Conservation (phyloP, 345 rosid genomes). For the Firmiana major region DNA sequence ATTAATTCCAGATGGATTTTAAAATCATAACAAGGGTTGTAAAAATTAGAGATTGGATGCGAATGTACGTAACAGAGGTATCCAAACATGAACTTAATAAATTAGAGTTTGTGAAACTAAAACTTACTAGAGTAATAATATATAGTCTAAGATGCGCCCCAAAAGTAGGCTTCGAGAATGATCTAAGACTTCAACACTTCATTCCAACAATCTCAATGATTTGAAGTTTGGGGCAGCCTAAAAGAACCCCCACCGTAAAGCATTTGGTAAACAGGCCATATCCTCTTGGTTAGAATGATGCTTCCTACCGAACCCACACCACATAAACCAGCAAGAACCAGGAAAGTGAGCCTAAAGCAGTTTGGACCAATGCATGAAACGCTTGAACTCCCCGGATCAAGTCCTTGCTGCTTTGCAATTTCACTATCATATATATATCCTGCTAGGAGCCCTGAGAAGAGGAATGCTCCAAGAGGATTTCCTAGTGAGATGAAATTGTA, state of each 20-base stretch:
- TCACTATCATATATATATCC: conserved; percentile 55
- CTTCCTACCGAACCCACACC: conserved; percentile 42
- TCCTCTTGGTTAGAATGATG: conserved; percentile 39
- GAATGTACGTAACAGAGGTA: no score
- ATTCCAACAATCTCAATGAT: background rate
- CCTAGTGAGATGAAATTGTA: conserved; percentile 58
- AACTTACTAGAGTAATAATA: background rate
- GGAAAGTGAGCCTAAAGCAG: conserved; percentile 66
- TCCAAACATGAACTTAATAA: no score
- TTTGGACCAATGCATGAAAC: conserved; percentile 51
- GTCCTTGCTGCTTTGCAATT: conserved; percentile 48
- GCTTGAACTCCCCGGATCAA: conserved; percentile 23
- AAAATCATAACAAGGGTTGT: no score
- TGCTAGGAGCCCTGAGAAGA: conserved; percentile 62
- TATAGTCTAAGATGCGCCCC: background rate
- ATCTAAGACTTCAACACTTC: conserved; percentile 11
- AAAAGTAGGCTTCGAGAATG: background rate
- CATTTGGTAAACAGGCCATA: conserved; percentile 57
- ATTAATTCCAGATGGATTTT: background rate
- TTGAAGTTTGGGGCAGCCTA: conserved; percentile 40
- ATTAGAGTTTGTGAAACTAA: no score
- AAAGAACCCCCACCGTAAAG: conserved; percentile 60
- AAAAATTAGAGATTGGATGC: no score
- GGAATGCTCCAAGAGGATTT: conserved; percentile 61
- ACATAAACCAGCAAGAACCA: conserved; percentile 47